Conservation (phyloP, 768 basidiomycete species). For the Gloeophyllum trabeum region DNA sequence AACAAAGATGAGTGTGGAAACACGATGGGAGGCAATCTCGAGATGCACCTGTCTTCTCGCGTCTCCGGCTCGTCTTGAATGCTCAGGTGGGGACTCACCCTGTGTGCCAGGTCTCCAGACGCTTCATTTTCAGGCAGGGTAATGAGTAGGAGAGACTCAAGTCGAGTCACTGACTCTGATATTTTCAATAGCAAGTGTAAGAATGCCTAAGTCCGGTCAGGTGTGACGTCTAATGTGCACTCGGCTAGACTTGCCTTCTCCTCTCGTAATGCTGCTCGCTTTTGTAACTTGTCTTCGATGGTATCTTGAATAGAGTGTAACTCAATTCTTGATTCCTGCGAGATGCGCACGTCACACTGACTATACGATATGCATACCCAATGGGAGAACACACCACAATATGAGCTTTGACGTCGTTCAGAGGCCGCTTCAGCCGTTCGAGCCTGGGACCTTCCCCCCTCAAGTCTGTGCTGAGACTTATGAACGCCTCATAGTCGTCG, state of each 20-base stretch:
- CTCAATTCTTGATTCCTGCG: constrained; percentile 51
- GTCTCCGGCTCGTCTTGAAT: constrained; percentile 23
- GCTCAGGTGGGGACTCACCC: constrained; percentile 21
- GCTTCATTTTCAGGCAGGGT: constrained; percentile 38
- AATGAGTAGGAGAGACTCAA: constrained; percentile 79
- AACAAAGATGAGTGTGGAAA: constrained; percentile 4
- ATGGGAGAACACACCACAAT: constrained; percentile 43
- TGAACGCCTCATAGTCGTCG: constrained; percentile 96
- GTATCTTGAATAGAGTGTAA: constrained; percentile 59
- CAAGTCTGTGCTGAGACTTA: constrained; percentile 88
- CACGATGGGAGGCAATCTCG: not conserved
- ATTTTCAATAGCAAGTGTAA: constrained; percentile 85
- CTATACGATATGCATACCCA: constrained; percentile 1
- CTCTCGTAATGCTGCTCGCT: constrained; percentile 68
- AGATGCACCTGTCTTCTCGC: constrained; percentile 27
- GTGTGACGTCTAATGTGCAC: constrained; percentile 1
- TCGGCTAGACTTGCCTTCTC: constrained; percentile 51
- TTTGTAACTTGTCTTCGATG: constrained; percentile 68
- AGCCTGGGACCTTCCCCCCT: constrained; percentile 74
- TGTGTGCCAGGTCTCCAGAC: no score
- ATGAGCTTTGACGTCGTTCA: constrained; percentile 49
- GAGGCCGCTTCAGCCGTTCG: constrained; percentile 53
- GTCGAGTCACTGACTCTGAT: constrained; percentile 80
- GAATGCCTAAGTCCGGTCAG: constrained; percentile 42
- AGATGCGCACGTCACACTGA: constrained; percentile 1